phyloP scores from a whole-genome alignment of 495 filamentous ascomycete genomes.

The Annulohypoxylon stygium region DNA sequence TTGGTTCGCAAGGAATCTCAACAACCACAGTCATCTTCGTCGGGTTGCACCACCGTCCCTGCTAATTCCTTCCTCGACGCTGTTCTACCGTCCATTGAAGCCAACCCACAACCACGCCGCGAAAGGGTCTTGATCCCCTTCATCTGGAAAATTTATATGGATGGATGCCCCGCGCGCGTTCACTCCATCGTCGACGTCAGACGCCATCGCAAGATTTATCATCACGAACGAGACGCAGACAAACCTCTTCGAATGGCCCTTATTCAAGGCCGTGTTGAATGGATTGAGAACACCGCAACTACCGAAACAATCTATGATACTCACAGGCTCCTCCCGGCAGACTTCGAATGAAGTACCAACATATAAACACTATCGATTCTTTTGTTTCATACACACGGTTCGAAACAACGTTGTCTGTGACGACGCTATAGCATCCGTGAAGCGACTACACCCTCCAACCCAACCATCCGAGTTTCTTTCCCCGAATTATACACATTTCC shows the following conservation, averaged over 20 bases:
- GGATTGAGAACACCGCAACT: background rate
- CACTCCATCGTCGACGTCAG: constrained; percentile 12
- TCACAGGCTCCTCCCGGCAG: too few species aligned
- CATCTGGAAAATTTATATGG: background rate
- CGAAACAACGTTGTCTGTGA: background rate
- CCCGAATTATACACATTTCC: too few species aligned
- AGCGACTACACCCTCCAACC: background rate
- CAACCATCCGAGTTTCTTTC: background rate
- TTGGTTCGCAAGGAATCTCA: background rate
- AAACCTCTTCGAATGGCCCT: constrained; percentile 18
- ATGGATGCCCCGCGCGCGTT: constrained; percentile 11
- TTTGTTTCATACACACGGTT: background rate
- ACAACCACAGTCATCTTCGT: background rate
- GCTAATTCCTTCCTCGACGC: too few species aligned
- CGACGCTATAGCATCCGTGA: background rate
- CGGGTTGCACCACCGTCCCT: too few species aligned
- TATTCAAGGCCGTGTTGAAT: background rate
- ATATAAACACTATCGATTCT: background rate
- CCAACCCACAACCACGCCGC: too few species aligned
- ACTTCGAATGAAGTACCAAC: background rate
- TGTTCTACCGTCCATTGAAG: background rate
- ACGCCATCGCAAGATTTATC: background rate
- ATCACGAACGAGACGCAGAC: constrained; percentile 10
- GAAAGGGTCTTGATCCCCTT: too few species aligned
- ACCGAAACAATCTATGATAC: too few species aligned